Base-by-base conservation (phyloP, 768 basidiomycete species). In the Tricholoma saponaceum region DNA sequence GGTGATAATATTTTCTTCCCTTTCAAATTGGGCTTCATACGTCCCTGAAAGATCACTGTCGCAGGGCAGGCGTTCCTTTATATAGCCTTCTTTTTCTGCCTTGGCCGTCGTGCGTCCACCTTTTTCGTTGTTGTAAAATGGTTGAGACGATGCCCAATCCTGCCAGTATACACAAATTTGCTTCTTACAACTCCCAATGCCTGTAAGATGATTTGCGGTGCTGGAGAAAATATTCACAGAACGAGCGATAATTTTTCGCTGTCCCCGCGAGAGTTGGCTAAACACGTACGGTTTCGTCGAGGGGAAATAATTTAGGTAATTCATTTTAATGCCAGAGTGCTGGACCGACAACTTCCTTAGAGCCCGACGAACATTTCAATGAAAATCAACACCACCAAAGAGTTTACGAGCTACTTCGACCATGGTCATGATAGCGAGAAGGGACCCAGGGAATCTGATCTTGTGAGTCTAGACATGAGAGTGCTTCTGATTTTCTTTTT, bases 81-180 rank as follows among this genome's bases (percentile, higher is more conserved):
- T n/a, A n/a, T n/a, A n/a, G n/a, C n/a, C n/a, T n/a, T n/a, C n/a
- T n/a, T n/a, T n/a, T n/a, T n/a, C n/a, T n/a, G n/a, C n/a, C n/a
- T n/a, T n/a, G n/a, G n/a, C n/a, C n/a, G n/a, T n/a, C 65, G 84
- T 86, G 65, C 64, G 83, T 77, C 18, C 20, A 23, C 28, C 28
- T 30, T 52, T 32, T 37, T 26, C 20, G 2, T 39, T 43, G n/a
- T n/a, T 43, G 37, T 37, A 12, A 14, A 25, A 18, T 5, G 22
- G 9, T 52, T 59, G 23, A 55, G 18, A 33, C 52, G 41, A 57
- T 41, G 47, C 7, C 50, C 35, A n/a, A 16, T 1, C 37, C 52
- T n/a, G n/a, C n/a, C n/a, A 84, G 83, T 85, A 4, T 85, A 84
- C 64, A 79, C 80, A 41, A 85, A 84, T 64, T 77, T 82, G 4